These are phyloP conservation scores for Boletus insuetus DNA, from an alignment of 768 basidiomycete genomes.

Conservation along the genomic window DNA sequence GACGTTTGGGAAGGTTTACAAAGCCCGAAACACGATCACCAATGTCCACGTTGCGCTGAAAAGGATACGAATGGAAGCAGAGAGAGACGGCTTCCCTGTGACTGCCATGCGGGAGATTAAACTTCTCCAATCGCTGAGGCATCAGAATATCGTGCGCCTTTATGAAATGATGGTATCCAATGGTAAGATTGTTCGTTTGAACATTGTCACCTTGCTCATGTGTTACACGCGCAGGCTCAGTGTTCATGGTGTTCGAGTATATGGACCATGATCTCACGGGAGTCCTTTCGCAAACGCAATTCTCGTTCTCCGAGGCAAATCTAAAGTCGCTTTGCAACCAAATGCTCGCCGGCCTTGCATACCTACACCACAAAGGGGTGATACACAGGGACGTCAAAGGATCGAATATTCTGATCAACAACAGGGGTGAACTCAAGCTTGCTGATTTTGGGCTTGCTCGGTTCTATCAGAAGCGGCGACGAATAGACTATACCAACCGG, in stretches of 20 bases:
- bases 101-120: constrained; percentile 99
- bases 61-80: constrained; percentile 95
- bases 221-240: constrained; percentile 58
- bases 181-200: constrained; percentile 47
- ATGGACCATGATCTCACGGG: constrained; percentile 99
- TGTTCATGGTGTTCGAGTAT: constrained; percentile 99
- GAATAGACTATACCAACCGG: constrained; percentile 96
- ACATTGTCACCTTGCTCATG: constrained; percentile 3
- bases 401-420: constrained; percentile 94
- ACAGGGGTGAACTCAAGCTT: constrained; percentile 89
- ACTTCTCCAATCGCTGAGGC: constrained; percentile 85
- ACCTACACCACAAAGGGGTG: constrained; percentile 93
- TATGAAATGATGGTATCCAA: constrained; percentile 99
- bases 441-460: constrained; percentile 97
- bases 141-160: constrained; percentile 85
- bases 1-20: constrained; percentile 98
- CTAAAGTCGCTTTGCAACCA: constrained; percentile 94
- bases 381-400: constrained; percentile 99
- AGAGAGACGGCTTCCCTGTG: constrained; percentile 97
- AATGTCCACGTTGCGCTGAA: constrained; percentile 85
- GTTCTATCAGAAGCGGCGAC: constrained; percentile 88
- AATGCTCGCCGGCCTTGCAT: constrained; percentile 92
- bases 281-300: constrained; percentile 85
- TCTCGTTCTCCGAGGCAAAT: constrained; percentile 81
- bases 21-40: constrained; percentile 82